These are phyloP conservation scores for Nitzschia inconspicua DNA, from an alignment of 108 stramenopile species.

Conservation along the genomic window DNA sequence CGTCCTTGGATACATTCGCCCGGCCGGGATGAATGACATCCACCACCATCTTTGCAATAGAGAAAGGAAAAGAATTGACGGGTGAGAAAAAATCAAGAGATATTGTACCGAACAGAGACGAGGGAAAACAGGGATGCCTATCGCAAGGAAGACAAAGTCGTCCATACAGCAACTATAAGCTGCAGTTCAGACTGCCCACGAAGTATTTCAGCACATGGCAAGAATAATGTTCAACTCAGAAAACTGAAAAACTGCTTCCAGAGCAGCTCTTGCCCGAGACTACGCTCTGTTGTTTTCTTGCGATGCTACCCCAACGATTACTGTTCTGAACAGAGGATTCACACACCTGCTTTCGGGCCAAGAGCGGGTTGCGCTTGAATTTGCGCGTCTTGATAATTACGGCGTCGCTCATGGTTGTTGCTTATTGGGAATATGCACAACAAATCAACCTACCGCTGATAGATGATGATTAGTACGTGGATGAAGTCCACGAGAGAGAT, in stretches of 20 bases:
- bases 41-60: conserved; percentile 79
- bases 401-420: conserved; percentile 57
- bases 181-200: too few species aligned
- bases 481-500: too few species aligned
- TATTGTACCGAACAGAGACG: background rate
- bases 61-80: background rate
- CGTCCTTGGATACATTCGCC: conserved; percentile 91
- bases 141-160: background rate
- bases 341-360: conserved; percentile 94
- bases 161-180: background rate
- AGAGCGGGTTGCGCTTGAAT: conserved; percentile 97
- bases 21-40: conserved; percentile 97
- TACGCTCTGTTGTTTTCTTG: too few species aligned
- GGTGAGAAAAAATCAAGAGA: background rate
- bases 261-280: too few species aligned
- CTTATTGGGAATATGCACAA: background rate
- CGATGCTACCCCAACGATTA: too few species aligned
- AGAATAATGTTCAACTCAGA: too few species aligned
- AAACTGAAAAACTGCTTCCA: too few species aligned
- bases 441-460: background rate
- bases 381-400: conserved; percentile 98
- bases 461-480: background rate
- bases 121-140: conserved; percentile 2
- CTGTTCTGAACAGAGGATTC: background rate
- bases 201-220: too few species aligned